Base-by-base conservation (phyloP, 257 asterid genomes). In the Nicotiana otophora region DNA sequence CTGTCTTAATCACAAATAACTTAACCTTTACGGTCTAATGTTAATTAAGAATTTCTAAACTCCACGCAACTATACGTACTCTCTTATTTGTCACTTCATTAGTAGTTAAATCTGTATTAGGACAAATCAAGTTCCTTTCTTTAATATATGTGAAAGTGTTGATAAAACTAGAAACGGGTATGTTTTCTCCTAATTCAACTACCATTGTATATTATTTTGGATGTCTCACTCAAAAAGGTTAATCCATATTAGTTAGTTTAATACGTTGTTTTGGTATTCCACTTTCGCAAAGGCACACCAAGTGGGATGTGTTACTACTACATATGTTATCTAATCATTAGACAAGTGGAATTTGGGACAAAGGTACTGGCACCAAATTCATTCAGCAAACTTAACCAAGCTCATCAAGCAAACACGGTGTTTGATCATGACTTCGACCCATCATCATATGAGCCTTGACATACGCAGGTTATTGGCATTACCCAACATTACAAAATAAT, bases 51-150 rank as follows among this genome's bases (percentile, higher is more conserved):
- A 36, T 70, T 57, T 3, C 2, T 7, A 76, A 64, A 26, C 48
- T 26, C 3, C 17, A 76, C 61, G 74, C 16, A 30, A 55, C 17
- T 72, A 23, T 78, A 86, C 78, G 84, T 83, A 62, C 34, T 60
- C 30, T 9, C 68, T 75, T 39, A 57, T 66, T 54, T 83, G 82
- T 65, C 84, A 76, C 31, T 60, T 30, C 19, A 31, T 57, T 76
- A 53, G 9, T 48, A 30, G 82, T 62, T 67, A n/a, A 42, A 53
- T 85, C 48, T 62, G 36, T 31, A 55, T 68, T 23, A n/a, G 5
- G 57, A 55, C 36, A 19, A 58, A 85, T 57, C 81, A 76, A 30
- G 4, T 30, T 82, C 2, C n/a, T 67, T 42, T 74, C 10, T 42
- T 82, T 81, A 63, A 10, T 64, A 26, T 48, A 26, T 48, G 65